Evolutionary conservation across 306 rosid species (phyloP).

Genomic region (Rosa lucieae): DNA sequence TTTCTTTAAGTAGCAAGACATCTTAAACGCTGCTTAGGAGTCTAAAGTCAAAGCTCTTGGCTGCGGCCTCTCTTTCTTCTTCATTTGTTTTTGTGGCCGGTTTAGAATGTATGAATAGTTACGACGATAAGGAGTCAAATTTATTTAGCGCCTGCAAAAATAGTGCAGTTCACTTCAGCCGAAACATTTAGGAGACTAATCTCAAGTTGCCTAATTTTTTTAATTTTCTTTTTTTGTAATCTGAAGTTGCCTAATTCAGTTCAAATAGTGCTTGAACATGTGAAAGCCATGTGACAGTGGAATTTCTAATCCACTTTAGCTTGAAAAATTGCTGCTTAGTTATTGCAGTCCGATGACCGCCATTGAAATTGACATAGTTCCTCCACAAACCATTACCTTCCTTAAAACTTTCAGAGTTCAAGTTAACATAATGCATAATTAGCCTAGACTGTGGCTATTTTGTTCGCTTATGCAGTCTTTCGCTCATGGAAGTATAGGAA

Average conservation of each 20-base stretch:
- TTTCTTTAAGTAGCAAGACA: neutral
- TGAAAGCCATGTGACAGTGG: slow-evolving; percentile 24
- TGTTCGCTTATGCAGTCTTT: no score
- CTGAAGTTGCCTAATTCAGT: neutral
- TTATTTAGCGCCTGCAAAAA: no score
- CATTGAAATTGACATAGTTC: slow-evolving; percentile 36
- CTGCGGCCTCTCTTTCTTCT: neutral
- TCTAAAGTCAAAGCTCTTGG: neutral
- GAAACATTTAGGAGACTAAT: neutral
- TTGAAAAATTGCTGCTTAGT: slow-evolving; percentile 26
- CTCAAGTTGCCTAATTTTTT: neutral
- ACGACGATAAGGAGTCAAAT: no score
- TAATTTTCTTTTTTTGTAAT: no score
- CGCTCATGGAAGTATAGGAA: no score
- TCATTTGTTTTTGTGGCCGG: neutral
- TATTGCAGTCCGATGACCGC: slow-evolving; percentile 36
- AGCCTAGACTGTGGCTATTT: no score
- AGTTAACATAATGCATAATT: no score
- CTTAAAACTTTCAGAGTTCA: slow-evolving; percentile 15
- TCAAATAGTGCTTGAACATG: slow-evolving; percentile 5
- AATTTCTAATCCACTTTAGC: slow-evolving; percentile 34
- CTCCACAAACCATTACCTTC: slow-evolving; percentile 54
- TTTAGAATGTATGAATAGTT: neutral
- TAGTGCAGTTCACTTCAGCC: neutral
- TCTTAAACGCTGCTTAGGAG: no score